Evolutionary conservation across 2,329 filamentous ascomycete species (phyloP), one percentile per base, ranked within the genome.

Genomic region (Acarospora socialis): DNA sequence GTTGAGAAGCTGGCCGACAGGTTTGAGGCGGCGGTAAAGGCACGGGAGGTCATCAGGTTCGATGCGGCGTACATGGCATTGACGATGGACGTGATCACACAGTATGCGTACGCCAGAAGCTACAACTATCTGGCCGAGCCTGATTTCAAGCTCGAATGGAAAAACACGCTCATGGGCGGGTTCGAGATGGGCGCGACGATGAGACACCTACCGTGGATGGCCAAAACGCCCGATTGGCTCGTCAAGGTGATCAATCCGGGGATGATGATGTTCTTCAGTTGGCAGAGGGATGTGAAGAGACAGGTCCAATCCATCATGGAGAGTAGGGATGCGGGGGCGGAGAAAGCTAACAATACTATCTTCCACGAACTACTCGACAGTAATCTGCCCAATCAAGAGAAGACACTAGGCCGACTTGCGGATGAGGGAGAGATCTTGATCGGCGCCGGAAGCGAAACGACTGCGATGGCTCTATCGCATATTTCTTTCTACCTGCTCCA

Each of bases 361-460:
- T 36, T 33, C n/a, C 16, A 29, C 5, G 27, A n/a, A 12, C 27
- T 21, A 10, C 5, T 19, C 8, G 22, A 33, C 22, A 29, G 14
- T 10, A 21, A 17, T 8, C 30, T 33, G 10, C 21, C 30, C 7
- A 20, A 20, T 13, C 2, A 12, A 16, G 32, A 35, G 25, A 37
- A 35, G 21, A 35, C 15, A 4, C n/a, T 34, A 5, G 13, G 12
- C 7, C 34, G 31, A 14, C 66, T 81, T 15, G 78, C 75, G 73
- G 72, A 66, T 30, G 76, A 81, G 49, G 76, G 74, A 6, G 79
- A 80, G 47, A 55, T 79, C 12, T 63, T 81, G 58, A 77, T 80
- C 57, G 77, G 78, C 40, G 76, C 74, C 7, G 76, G 76, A 19
- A 76, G 73, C 17, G 77, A 81, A 47, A 81, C 77, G 1, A 81